Percentiles rank a stretch among this genome's conserved stretches.
Evolutionary conservation across 768 basidiomycete genomes (phyloP).

Genomic region (Plicaturopsis crispa): DNA sequence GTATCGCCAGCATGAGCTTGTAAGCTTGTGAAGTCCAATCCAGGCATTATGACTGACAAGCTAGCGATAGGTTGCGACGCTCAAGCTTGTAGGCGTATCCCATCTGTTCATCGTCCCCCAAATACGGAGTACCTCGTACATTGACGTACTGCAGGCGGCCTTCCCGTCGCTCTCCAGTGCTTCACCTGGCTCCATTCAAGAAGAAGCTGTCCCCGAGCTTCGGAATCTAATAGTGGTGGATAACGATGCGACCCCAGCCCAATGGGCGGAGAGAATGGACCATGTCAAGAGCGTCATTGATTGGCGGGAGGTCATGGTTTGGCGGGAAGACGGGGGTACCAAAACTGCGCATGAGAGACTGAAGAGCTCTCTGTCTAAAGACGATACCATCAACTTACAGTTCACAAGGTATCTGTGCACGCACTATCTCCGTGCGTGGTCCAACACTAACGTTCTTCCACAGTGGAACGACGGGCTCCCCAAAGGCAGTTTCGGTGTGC

Average conservation of each 20-base stretch:
- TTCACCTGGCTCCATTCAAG: slow-evolving; percentile 47
- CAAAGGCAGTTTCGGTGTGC: slow-evolving; percentile 86
- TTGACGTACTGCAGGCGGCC: slow-evolving; percentile 48
- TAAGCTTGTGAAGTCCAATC: slow-evolving; percentile 24
- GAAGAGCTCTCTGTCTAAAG: slow-evolving; percentile 33
- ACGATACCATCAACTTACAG: slow-evolving; percentile 77
- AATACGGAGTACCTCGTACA: slow-evolving; percentile 57
- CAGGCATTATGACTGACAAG: not conserved
- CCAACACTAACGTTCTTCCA: slow-evolving; percentile 1
- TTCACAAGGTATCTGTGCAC: slow-evolving; percentile 59
- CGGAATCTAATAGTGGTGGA: slow-evolving; percentile 62
- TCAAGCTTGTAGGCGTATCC: slow-evolving; percentile 57
- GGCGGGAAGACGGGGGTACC: slow-evolving; percentile 40
- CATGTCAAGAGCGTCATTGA: slow-evolving; percentile 46
- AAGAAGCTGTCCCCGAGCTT: slow-evolving; percentile 51
- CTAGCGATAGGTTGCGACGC: slow-evolving; percentile 40
- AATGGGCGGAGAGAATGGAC: slow-evolving; percentile 27
- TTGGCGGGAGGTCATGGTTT: slow-evolving; percentile 67
- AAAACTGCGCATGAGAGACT: slow-evolving; percentile 19
- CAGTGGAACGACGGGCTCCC: slow-evolving; percentile 75
- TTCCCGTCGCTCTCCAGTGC: slow-evolving; percentile 48
- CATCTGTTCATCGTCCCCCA: slow-evolving; percentile 70
- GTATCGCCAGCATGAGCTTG: slow-evolving; percentile 65
- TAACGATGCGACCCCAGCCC: slow-evolving; percentile 33
- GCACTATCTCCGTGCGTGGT: not conserved